A percentile compares a stretch with the other conserved stretches of the same genome.
phyloP scores from a whole-genome alignment of 441 rosid genomes.

The Populus tomentosa region DNA sequence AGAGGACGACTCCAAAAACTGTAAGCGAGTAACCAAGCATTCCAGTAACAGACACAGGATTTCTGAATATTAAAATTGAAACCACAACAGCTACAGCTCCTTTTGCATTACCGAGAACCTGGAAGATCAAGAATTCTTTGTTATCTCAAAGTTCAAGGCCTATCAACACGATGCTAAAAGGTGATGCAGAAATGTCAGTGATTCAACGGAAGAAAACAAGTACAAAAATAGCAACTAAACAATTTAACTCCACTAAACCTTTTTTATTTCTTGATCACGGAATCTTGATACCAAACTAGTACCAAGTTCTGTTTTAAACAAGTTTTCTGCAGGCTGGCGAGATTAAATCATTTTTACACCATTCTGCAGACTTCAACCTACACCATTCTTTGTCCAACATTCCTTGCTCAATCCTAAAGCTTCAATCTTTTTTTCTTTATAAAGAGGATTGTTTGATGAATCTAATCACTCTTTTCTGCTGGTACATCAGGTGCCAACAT shows the following conservation, averaged over 20 bases:
- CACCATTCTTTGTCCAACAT: neutral
- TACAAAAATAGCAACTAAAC: no score
- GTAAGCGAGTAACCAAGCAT: constrained; percentile 50
- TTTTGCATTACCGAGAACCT: constrained; percentile 52
- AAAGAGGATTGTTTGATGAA: no score
- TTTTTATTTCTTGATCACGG: neutral
- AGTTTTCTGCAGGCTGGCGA: neutral
- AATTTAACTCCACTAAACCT: neutral
- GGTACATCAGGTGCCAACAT: neutral
- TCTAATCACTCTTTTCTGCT: neutral
- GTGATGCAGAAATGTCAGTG: neutral
- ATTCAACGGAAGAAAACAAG: neutral
- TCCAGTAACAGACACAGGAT: constrained; percentile 50
- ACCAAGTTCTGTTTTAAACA: no score
- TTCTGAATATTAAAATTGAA: constrained; percentile 44
- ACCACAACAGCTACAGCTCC: constrained; percentile 55
- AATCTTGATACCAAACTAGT: neutral
- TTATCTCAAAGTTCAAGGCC: neutral
- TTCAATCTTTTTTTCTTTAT: neutral
- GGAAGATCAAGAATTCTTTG: constrained; percentile 7
- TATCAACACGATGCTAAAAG: neutral
- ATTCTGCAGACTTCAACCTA: neutral
- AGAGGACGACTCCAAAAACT: constrained; percentile 41
- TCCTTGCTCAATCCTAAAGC: neutral
- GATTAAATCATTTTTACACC: neutral